Base-by-base conservation (phyloP, 805 yeast genomes). In the Starmerella cellae region DNA sequence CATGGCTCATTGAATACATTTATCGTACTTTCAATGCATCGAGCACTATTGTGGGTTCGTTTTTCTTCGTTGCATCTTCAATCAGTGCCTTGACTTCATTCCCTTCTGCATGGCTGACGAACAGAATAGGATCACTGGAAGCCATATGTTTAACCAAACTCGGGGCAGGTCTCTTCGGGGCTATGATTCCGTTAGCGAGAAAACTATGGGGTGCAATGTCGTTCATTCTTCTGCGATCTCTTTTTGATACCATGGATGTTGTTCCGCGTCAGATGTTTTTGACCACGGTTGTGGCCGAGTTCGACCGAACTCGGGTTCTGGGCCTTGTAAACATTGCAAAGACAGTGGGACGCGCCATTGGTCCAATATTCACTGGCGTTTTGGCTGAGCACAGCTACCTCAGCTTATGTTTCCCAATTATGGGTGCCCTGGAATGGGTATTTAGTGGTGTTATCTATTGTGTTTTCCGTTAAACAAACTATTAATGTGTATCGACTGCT, bases 1-100 rank as follows among this genome's bases (percentile, higher is more conserved):
- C 94, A 1, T 87, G 95, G 95, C 69, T 80, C 34, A 83, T 84
- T 31, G 85, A 79, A 57, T 85, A 82, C 60, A 78, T 82, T 64
- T 72, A 75, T 43, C 69, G 68, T 28, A 59, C 64, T 13, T 84
- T 78, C 52, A 50, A 58, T 2, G 60, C 74, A 23, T 59, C 75
- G 1, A 75, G 85, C 3, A 79, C 75, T 50, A 49, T 77, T 13
- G 62, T 77, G 13, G 79, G 78, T 57, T 73, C 85, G 1, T 46
- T 52, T 30, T 44, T 55, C 45, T 51, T 51, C 31, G 43, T 48
- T 16, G 43, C 56, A 2, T 48, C 51, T 28, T 38, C 54, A 23
- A 51, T 77, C 1, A 74, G 93, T 2, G 77, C 91, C 1, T 53
- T 83, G 16, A 52, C 57, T 8, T 43, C 56, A 26, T 42, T 49